phyloP scores from a whole-genome alignment of 2,329 filamentous ascomycete genomes.

The Ceratocystis papillata region DNA sequence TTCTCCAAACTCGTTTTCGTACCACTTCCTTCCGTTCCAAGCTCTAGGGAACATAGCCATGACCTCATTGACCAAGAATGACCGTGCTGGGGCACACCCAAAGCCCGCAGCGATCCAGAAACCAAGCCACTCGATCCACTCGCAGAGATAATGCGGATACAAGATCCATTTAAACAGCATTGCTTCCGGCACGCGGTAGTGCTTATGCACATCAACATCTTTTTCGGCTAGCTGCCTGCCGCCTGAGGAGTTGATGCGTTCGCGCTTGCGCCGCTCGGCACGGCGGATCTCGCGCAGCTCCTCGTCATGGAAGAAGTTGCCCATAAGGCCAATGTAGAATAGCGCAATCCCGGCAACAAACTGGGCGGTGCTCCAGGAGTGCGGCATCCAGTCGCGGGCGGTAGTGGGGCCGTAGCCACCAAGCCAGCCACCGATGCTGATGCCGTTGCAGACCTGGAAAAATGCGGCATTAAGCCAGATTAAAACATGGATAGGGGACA shows the following conservation, averaged over 20 bases:
- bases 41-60: conserved; percentile 84
- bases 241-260: conserved; percentile 29
- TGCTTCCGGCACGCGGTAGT: conserved; percentile 76
- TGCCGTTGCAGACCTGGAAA: conserved; percentile 76
- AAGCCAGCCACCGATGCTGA: conserved; percentile 68
- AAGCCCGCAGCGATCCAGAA: conserved; percentile 67
- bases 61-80: conserved; percentile 78
- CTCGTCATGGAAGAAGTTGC: conserved; percentile 84
- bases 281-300: conserved; percentile 78
- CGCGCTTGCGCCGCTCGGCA: conserved; percentile 47
- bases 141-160: conserved; percentile 88
- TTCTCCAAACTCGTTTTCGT: conserved; percentile 74
- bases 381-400: conserved; percentile 38
- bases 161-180: conserved; percentile 75
- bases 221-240: conserved; percentile 30
- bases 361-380: conserved; percentile 33
- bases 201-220: conserved; percentile 52
- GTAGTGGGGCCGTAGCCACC: conserved; percentile 66
- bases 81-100: conserved; percentile 61
- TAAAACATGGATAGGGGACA: conserved; percentile 72
- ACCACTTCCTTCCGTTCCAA: conserved; percentile 72
- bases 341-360: conserved; percentile 57
- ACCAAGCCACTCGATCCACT: conserved; percentile 93
- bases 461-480: conserved; percentile 53
- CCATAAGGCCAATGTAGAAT: conserved; percentile 64